phyloP scores from a whole-genome alignment of 2,329 filamentous ascomycete genomes.

The Pestalotiopsis sp. region DNA sequence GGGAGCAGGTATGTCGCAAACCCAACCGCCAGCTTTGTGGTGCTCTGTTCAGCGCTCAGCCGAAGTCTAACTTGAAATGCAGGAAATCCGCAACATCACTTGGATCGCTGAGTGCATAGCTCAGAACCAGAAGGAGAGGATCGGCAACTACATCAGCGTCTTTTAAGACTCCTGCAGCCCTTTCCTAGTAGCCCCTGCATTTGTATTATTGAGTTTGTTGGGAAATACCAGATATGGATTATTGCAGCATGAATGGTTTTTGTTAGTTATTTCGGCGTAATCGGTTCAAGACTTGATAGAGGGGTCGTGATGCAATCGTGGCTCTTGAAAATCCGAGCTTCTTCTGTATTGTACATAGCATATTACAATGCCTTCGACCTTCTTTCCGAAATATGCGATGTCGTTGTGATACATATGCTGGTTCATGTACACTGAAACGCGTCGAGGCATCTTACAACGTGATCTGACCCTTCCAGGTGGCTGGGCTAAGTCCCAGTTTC shows the following conservation, averaged over 20 bases:
- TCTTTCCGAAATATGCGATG: slow-evolving; percentile 6
- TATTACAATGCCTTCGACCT: slow-evolving; percentile 14
- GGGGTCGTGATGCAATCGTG: not conserved
- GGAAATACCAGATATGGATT: slow-evolving; percentile 8
- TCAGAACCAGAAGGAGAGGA: slow-evolving; percentile 98
- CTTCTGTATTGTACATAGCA: slow-evolving; percentile 51
- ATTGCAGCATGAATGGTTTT: slow-evolving; percentile 16
- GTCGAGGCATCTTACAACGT: slow-evolving; percentile 54
- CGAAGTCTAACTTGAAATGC: slow-evolving; percentile 26
- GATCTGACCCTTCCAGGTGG: slow-evolving; percentile 91
- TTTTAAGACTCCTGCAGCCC: slow-evolving; percentile 60
- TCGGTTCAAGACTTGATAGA: slow-evolving; percentile 3
- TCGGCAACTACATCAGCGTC: slow-evolving; percentile 98
- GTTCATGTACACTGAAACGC: not conserved
- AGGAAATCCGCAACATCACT: slow-evolving; percentile 99
- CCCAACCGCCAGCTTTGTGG: not conserved
- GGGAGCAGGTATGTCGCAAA: slow-evolving; percentile 78
- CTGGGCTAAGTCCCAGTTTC: slow-evolving; percentile 82
- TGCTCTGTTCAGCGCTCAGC: not conserved
- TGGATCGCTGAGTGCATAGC: slow-evolving; percentile 99
- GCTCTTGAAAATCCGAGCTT: slow-evolving; percentile 14
- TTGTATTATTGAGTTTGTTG: slow-evolving; percentile 42
- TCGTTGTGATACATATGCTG: slow-evolving; percentile 10
- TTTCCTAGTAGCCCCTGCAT: slow-evolving; percentile 23
- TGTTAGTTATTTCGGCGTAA: slow-evolving; percentile 6